Conservation (phyloP, 805 yeast species). For the Yarrowia sp. region DNA sequence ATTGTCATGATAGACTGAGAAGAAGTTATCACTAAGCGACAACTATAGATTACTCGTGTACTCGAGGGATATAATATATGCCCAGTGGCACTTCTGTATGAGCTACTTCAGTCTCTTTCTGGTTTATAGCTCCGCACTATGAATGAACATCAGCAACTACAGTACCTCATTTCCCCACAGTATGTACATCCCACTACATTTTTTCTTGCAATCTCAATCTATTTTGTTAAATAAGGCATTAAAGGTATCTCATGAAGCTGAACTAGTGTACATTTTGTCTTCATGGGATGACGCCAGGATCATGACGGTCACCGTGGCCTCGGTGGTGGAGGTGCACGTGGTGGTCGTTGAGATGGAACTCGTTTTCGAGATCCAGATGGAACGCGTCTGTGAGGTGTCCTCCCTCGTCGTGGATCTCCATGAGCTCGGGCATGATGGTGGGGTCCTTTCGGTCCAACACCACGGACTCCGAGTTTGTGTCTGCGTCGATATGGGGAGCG, state of each 20-base stretch:
- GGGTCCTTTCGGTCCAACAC: slow-evolving; percentile 29
- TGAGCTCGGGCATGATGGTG: slow-evolving; percentile 22
- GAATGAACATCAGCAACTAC: too few relatives aligned
- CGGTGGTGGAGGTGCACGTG: slow-evolving; percentile 1
- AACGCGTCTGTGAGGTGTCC: slow-evolving; percentile 9
- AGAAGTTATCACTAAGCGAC: too few relatives aligned
- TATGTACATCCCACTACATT: too few relatives aligned
- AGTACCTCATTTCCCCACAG: too few relatives aligned
- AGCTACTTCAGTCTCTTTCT: too few relatives aligned
- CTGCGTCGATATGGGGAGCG: slow-evolving; percentile 11
- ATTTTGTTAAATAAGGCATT: slow-evolving; percentile 10
- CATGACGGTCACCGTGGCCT: not conserved
- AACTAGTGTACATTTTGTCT: not conserved
- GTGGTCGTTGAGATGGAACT: slow-evolving; percentile 8
- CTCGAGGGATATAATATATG: too few relatives aligned
- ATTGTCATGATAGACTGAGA: too few relatives aligned
- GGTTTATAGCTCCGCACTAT: too few relatives aligned
- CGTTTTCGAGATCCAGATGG: slow-evolving; percentile 5
- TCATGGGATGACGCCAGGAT: slow-evolving; percentile 4
- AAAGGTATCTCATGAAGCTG: slow-evolving; percentile 1
- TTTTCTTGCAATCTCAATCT: not conserved
- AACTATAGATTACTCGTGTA: too few relatives aligned
- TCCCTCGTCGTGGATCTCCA: slow-evolving; percentile 19
- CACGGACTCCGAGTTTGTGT: slow-evolving; percentile 11
- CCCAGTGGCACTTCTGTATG: too few relatives aligned